phyloP scores from a whole-genome alignment of 805 yeast species.

The Maudiozyma bulderi region DNA sequence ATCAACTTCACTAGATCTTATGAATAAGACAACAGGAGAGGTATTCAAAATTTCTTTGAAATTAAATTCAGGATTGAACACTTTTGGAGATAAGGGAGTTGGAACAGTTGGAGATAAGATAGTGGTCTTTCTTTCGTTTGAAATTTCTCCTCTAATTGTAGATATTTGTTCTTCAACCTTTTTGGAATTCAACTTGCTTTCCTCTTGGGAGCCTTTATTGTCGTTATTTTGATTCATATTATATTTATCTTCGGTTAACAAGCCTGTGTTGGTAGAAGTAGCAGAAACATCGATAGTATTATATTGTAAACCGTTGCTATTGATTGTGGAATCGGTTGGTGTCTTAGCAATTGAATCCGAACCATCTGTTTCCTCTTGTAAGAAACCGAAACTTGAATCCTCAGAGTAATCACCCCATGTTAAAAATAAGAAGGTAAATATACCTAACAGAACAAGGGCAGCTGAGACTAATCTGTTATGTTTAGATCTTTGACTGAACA shows the following conservation, averaged over 20 bases:
- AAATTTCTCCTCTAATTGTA: constrained; percentile 9
- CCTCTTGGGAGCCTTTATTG: constrained; percentile 1
- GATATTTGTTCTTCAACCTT: constrained; percentile 13
- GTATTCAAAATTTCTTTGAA: constrained; percentile 46
- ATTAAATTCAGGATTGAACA: constrained; percentile 1
- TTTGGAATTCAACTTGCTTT: constrained; percentile 5
- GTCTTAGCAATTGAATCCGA: not conserved
- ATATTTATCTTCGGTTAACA: not conserved
- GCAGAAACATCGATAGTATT: not conserved
- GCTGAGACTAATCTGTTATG: constrained; percentile 5
- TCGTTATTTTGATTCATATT: not conserved
- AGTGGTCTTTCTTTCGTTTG: not conserved
- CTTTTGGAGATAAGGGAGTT: not conserved
- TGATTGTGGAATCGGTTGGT: not conserved
- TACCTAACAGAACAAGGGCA: constrained; percentile 6
- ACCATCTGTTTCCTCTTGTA: not conserved
- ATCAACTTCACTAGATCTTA: constrained; percentile 49
- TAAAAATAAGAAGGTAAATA: constrained; percentile 4
- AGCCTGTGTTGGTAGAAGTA: not conserved
- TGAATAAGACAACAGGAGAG: constrained; percentile 57
- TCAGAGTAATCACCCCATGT: constrained; percentile 12
- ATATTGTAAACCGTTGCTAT: not conserved
- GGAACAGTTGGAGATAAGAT: not conserved
- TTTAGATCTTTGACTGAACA: not conserved
- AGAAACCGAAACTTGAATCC: not conserved